These are phyloP conservation scores for Bolboschoenus planiculmis DNA, from an alignment of 176 grass and related monocot genomes.

Conservation along the genomic window DNA sequence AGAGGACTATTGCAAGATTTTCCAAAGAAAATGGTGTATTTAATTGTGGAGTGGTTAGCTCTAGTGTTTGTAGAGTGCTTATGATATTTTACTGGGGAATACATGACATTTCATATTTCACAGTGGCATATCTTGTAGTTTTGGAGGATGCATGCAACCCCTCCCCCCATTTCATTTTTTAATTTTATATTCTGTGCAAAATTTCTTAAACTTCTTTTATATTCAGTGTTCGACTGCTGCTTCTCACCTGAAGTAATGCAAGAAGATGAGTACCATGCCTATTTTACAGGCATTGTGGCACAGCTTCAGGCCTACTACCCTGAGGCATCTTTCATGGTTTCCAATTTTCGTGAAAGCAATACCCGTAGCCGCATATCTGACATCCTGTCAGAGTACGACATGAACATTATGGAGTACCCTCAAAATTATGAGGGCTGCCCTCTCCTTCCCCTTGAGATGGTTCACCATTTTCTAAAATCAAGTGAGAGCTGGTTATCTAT, in stretches of 20 bases:
- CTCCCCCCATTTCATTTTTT: neutral
- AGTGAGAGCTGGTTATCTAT: conserved; percentile 93
- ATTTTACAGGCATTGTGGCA: conserved; percentile 67
- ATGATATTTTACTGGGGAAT: neutral
- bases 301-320: conserved; percentile 86
- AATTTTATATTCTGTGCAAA: neutral
- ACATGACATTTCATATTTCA: neutral
- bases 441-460: conserved; percentile 84
- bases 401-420: conserved; percentile 95
- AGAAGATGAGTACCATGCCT: conserved; percentile 67
- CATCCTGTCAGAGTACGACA: conserved; percentile 85
- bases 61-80: neutral
- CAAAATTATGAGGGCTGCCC: conserved; percentile 92
- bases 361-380: conserved; percentile 78
- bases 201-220: neutral
- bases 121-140: neutral
- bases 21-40: neutral
- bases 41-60: neutral
- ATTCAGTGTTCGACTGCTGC: conserved; percentile 96
- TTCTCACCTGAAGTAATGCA: conserved; percentile 58
- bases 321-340: conserved; percentile 84
- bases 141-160: neutral
- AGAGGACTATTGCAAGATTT: neutral
- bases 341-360: conserved; percentile 77
- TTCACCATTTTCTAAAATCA: conserved; percentile 94